Evolutionary conservation across 2,329 filamentous ascomycete species (phyloP).

Genomic region (Lasiodiplodia citricola): DNA sequence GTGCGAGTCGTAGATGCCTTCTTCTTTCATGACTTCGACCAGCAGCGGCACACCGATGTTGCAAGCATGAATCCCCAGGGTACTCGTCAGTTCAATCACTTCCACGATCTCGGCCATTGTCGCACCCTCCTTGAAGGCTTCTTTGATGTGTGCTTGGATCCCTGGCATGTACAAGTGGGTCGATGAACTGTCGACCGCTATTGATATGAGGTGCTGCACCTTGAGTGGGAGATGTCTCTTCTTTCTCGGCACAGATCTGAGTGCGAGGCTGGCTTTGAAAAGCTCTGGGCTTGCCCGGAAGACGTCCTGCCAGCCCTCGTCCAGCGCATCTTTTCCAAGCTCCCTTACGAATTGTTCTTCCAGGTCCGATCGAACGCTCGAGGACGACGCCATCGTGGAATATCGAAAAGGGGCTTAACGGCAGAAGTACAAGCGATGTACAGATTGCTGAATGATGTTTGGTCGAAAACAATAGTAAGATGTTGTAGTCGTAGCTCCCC

Average conservation of each 20-base stretch:
- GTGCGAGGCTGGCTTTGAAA: conserved; percentile 37
- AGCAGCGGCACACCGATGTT: conserved; percentile 55
- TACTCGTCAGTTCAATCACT: conserved; percentile 51
- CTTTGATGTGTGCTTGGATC: conserved; percentile 48
- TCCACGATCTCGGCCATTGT: conserved; percentile 52
- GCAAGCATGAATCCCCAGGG: conserved; percentile 55
- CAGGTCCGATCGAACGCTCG: neutral
- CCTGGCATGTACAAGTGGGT: conserved; percentile 54
- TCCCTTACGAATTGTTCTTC: conserved; percentile 32
- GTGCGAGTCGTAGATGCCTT: conserved; percentile 39
- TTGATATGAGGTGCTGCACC: conserved; percentile 49
- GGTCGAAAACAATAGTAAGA: neutral
- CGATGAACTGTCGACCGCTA: conserved; percentile 51
- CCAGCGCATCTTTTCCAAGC: conserved; percentile 34
- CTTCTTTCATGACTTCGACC: conserved; percentile 54
- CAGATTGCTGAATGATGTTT: neutral
- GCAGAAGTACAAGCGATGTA: neutral
- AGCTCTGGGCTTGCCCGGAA: conserved; percentile 37
- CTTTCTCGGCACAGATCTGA: conserved; percentile 37
- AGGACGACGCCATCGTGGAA: neutral
- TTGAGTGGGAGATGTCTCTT: conserved; percentile 47
- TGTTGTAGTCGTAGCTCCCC: neutral
- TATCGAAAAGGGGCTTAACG: neutral
- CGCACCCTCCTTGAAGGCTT: conserved; percentile 49
- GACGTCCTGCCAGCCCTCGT: conserved; percentile 37